Percentiles rank a stretch among this genome's conserved stretches.
Conservation (phyloP, 176 grass and related monocot genomes). For the Juncus inflexus region DNA sequence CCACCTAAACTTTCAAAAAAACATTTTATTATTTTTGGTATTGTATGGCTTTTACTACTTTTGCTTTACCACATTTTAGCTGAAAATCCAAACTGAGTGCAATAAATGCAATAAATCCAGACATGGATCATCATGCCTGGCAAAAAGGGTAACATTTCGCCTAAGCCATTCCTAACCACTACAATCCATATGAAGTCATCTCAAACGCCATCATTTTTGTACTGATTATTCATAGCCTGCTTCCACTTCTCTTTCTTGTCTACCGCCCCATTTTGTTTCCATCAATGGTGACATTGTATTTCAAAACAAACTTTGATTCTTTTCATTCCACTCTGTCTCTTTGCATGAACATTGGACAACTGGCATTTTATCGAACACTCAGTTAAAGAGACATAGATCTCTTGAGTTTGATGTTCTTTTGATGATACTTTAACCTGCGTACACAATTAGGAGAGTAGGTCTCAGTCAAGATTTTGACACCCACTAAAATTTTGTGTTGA, state of each 20-base stretch:
- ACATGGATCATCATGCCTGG: constrained; percentile 18
- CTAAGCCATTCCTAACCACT: neutral
- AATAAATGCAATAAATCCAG: constrained; percentile 6
- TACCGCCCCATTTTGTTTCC: constrained; percentile 12
- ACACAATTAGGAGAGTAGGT: too few relatives aligned
- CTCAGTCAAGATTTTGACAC: too few relatives aligned
- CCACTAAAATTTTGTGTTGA: too few relatives aligned
- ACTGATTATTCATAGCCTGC: neutral
- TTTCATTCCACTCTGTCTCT: neutral
- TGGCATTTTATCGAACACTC: constrained; percentile 23
- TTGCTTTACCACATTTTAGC: too few relatives aligned
- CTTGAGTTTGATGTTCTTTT: neutral
- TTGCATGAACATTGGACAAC: neutral
- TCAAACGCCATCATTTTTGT: constrained; percentile 29
- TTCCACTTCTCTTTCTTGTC: constrained; percentile 13
- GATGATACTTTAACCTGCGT: too few relatives aligned
- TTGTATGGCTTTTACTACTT: too few relatives aligned
- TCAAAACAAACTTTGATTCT: neutral
- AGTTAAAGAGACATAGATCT: neutral
- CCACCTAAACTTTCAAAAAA: too few relatives aligned
- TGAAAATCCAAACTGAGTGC: neutral
- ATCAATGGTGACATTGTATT: neutral
- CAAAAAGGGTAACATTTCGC: neutral
- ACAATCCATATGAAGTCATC: constrained; percentile 20
- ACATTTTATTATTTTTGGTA: too few relatives aligned